phyloP scores from a whole-genome alignment of 176 grass and related monocot species.

The Typha latifolia region DNA sequence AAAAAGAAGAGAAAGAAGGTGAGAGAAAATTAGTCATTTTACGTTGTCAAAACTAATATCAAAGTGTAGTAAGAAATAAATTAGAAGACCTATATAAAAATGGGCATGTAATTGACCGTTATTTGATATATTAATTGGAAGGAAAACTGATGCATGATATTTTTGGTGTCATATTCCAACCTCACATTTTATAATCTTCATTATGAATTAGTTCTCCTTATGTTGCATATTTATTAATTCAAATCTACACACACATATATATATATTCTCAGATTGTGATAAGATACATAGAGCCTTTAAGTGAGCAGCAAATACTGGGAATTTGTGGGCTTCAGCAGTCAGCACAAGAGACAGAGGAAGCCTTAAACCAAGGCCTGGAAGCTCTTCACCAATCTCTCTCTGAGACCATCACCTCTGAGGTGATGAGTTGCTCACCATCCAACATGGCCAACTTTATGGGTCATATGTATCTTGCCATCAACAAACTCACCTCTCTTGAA shows the following conservation, averaged over 20 bases:
- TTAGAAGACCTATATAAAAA: too few relatives aligned
- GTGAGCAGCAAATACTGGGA: slow-evolving; percentile 46
- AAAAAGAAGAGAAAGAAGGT: too few relatives aligned
- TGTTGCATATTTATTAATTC: not conserved
- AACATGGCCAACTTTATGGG: slow-evolving; percentile 48
- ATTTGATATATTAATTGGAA: too few relatives aligned
- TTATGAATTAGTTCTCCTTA: not conserved
- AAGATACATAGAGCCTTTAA: slow-evolving; percentile 40
- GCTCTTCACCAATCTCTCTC: slow-evolving; percentile 35
- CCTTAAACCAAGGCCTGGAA: slow-evolving; percentile 34
- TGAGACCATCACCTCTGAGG: slow-evolving; percentile 33
- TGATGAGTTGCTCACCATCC: slow-evolving; percentile 10
- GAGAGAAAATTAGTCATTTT: too few relatives aligned
- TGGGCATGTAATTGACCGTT: too few relatives aligned
- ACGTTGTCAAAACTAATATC: too few relatives aligned
- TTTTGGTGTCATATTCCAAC: too few relatives aligned
- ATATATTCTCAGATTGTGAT: slow-evolving; percentile 27
- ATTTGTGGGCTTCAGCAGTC: slow-evolving; percentile 55
- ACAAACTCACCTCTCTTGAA: slow-evolving; percentile 47
- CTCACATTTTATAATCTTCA: not conserved
- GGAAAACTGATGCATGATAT: too few relatives aligned
- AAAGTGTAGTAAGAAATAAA: too few relatives aligned
- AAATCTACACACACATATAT: not conserved
- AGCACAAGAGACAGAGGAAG: slow-evolving; percentile 44
- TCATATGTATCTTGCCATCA: slow-evolving; percentile 43